A percentile compares a stretch with the other conserved stretches of the same genome.
Evolutionary conservation across 1,284 basidiomycete genomes (phyloP).

Genomic region (Rhodotorula sp.): DNA sequence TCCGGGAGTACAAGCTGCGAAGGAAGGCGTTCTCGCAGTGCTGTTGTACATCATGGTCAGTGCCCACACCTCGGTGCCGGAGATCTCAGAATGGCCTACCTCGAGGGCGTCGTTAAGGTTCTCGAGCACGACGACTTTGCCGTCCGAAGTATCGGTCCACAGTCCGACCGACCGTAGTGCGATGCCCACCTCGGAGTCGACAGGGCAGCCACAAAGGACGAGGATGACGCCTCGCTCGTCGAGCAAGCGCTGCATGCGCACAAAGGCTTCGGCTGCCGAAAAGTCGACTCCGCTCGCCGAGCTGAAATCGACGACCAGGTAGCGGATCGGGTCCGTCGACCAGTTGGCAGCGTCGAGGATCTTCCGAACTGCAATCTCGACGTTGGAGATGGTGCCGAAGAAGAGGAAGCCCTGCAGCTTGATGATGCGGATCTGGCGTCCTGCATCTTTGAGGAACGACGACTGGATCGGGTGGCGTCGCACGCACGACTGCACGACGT

Average conservation of each 20-base stretch:
- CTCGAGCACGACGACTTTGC: conserved; percentile 75
- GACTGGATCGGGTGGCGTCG: conserved; percentile 75
- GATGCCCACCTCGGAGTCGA: conserved; percentile 64
- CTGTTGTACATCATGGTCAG: conserved; percentile 59
- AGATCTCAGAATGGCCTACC: conserved; percentile 61
- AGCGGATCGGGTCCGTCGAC: conserved; percentile 78
- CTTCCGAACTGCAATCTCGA: conserved; percentile 60
- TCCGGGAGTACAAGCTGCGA: conserved; percentile 49
- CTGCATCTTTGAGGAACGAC: conserved; percentile 84
- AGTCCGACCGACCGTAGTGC: conserved; percentile 73
- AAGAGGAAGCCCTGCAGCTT: conserved; percentile 92
- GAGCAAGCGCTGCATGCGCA: conserved; percentile 82
- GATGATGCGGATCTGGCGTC: conserved; percentile 85
- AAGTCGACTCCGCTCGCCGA: conserved; percentile 86
- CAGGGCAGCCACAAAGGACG: conserved; percentile 76
- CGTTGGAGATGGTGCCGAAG: conserved; percentile 64
- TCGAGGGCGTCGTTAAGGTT: conserved; percentile 89
- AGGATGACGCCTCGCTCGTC: conserved; percentile 73
- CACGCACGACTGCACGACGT: conserved; percentile 76
- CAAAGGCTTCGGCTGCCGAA: conserved; percentile 91
- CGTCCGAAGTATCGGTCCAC: conserved; percentile 62
- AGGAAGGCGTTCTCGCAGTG: conserved; percentile 51
- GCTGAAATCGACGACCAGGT: conserved; percentile 81
- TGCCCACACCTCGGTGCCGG: background rate
- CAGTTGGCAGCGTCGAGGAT: conserved; percentile 74